These are phyloP conservation scores for Phialophora macrospora DNA, from an alignment of 2,329 filamentous ascomycete species.

Conservation along the genomic window DNA sequence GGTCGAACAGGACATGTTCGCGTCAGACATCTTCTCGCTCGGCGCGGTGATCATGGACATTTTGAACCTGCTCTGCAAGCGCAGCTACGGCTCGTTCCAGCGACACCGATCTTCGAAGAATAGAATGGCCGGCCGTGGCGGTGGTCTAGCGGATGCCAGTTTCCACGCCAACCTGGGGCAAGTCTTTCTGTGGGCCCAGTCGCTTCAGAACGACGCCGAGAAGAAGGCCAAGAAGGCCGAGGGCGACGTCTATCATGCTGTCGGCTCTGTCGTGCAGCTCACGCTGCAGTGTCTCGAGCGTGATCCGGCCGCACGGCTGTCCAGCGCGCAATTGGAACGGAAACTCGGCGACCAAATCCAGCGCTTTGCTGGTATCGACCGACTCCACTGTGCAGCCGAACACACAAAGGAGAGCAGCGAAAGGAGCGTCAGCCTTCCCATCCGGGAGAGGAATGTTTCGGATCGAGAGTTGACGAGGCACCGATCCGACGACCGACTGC, in stretches of 20 bases:
- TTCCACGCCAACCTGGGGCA: conserved; percentile 63
- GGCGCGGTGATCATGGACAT: conserved; percentile 65
- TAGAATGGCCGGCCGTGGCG: conserved; percentile 53
- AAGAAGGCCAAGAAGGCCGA: conserved; percentile 47
- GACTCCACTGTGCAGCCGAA: conserved; percentile 33
- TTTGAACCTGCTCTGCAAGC: conserved; percentile 62
- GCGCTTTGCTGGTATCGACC: conserved; percentile 47
- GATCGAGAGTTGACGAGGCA: background rate
- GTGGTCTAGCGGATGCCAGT: conserved; percentile 59
- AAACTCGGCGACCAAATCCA: conserved; percentile 39
- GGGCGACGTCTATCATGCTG: conserved; percentile 44
- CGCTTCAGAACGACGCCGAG: conserved; percentile 55
- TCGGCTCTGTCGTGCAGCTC: conserved; percentile 47
- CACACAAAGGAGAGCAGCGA: conserved; percentile 8
- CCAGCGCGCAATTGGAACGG: conserved; percentile 43
- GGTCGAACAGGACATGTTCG: conserved; percentile 43
- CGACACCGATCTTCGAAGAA: conserved; percentile 62
- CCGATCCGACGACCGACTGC: conserved; percentile 6
- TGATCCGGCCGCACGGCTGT: conserved; percentile 43
- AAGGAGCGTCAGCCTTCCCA: conserved; percentile 6
- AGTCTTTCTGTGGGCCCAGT: conserved; percentile 61
- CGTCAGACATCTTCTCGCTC: conserved; percentile 64
- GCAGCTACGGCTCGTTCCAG: conserved; percentile 60
- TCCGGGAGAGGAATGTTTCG: conserved; percentile 6
- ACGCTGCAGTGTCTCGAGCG: conserved; percentile 47